Evolutionary conservation across 2,329 filamentous ascomycete species (phyloP), one percentile per base, ranked within the genome.

Genomic region (Akanthomyces lecanii): DNA sequence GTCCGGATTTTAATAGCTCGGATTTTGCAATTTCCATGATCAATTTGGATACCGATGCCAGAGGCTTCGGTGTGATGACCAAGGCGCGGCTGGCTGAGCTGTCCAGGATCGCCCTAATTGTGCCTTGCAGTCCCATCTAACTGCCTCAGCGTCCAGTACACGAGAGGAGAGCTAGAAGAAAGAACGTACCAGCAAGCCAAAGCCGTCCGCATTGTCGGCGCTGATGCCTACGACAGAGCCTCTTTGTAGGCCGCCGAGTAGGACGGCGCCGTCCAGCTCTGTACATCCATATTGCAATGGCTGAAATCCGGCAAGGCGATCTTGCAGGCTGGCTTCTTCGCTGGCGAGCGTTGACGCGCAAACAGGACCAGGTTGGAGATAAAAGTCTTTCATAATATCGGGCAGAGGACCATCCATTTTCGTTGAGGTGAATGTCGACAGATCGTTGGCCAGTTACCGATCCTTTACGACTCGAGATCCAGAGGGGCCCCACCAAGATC

Each of bases 211-310:
- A 23, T 81, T 79, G 70, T 84, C 82, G 0, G 80, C 74, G 62
- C 83, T 86, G 61, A 86, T 61, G 0, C 84, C 84, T 1, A 84
- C 79, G 0, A 86, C 77, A 23, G 72, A 73, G 0, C 82, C 83
- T n/a, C 79, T 71, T 70, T 81, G 78, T 12, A 85, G 73, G 0
- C 82, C 82, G 2, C 74, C 75, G 6, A 78, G 62, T 5, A 86
- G 71, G 6, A 82, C 75, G 36, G 79, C 69, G 2, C 75, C 71
- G 65, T 86, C 84, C 40, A 86, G 66, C 65, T 80, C 81, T 2
- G 55, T 48, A 59, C 81, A 83, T 14, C 82, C 83, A 1, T 76
- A 79, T 33, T 67, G 63, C 36, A 78, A 71, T 5, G 62, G 64
- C 0, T 78, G 78, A 4, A 72, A 67, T 7, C 63, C 47, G 21